Conservation (phyloP, 108 stramenopile species). For the Cyclotella sp. region DNA sequence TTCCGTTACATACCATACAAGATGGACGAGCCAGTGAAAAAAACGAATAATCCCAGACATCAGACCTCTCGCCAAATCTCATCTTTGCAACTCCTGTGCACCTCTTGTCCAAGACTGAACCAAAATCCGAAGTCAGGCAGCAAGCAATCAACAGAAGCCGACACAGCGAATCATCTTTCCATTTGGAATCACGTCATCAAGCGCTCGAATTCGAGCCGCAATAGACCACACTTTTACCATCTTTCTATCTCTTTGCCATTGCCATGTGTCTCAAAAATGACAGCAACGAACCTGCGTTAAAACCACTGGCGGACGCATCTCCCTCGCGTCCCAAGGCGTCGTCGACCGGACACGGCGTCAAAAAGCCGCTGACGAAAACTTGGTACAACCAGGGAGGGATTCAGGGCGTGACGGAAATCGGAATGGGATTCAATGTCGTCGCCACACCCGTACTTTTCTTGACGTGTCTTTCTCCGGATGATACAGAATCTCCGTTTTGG, state of each 20-base stretch:
- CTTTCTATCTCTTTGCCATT: neutral
- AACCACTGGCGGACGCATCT: neutral
- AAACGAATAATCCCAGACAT: too few species aligned
- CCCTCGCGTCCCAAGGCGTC: neutral
- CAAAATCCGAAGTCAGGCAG: too few species aligned
- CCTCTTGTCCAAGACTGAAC: too few species aligned
- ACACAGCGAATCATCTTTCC: too few species aligned
- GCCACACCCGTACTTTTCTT: constrained; percentile 37
- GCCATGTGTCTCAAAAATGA: constrained; percentile 8
- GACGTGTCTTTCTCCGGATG: neutral
- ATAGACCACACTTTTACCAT: too few species aligned
- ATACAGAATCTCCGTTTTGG: constrained; percentile 2
- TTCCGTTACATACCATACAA: too few species aligned
- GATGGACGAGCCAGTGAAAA: too few species aligned
- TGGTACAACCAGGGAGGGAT: constrained; percentile 63
- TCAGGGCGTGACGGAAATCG: constrained; percentile 50
- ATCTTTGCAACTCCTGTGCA: too few species aligned
- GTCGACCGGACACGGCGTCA: neutral
- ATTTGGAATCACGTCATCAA: too few species aligned
- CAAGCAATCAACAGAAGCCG: too few species aligned
- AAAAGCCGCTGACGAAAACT: neutral
- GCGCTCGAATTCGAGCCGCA: too few species aligned
- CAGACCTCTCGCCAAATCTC: too few species aligned
- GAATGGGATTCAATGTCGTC: constrained; percentile 57
- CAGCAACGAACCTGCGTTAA: neutral